These are phyloP conservation scores for Coffea eugenioides DNA, from an alignment of 257 asterid species.

Conservation along the genomic window DNA sequence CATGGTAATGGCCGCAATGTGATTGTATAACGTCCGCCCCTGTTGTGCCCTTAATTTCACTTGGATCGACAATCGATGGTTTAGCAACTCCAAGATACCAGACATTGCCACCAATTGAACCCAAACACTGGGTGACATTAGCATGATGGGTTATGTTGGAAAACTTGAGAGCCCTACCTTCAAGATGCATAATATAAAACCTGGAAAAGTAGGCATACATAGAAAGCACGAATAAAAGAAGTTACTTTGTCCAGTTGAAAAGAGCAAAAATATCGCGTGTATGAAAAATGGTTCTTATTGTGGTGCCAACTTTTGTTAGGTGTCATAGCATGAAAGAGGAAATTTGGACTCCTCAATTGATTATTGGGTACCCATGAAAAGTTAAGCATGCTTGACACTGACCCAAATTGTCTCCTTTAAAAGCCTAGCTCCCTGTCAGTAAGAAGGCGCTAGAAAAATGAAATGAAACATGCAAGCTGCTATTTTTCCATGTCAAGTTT, in stretches of 20 bases:
- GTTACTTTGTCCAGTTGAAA: too few species aligned
- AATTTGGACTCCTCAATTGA: too few species aligned
- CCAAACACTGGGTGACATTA: conserved; percentile 84
- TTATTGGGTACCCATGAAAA: too few species aligned
- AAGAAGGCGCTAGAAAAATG: not conserved
- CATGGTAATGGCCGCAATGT: conserved; percentile 59
- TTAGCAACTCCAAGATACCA: conserved; percentile 97
- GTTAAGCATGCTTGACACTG: too few species aligned
- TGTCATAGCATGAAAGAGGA: too few species aligned
- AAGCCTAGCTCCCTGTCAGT: not conserved
- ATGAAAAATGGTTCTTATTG: too few species aligned
- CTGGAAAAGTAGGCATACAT: conserved; percentile 22
- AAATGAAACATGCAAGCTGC: not conserved
- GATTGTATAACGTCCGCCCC: conserved; percentile 41
- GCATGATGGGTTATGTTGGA: conserved; percentile 86
- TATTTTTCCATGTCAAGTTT: not conserved
- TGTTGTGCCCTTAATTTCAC: conserved; percentile 23
- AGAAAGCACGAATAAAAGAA: not conserved
- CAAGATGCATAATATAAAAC: conserved; percentile 78
- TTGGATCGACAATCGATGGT: conserved; percentile 60
- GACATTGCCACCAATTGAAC: conserved; percentile 72
- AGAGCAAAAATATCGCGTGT: too few species aligned
- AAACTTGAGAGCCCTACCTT: conserved; percentile 57
- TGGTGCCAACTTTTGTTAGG: too few species aligned
- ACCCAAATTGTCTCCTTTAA: too few species aligned